Conservation (phyloP, 176 grass and related monocot species). For the Avena atlantica region DNA sequence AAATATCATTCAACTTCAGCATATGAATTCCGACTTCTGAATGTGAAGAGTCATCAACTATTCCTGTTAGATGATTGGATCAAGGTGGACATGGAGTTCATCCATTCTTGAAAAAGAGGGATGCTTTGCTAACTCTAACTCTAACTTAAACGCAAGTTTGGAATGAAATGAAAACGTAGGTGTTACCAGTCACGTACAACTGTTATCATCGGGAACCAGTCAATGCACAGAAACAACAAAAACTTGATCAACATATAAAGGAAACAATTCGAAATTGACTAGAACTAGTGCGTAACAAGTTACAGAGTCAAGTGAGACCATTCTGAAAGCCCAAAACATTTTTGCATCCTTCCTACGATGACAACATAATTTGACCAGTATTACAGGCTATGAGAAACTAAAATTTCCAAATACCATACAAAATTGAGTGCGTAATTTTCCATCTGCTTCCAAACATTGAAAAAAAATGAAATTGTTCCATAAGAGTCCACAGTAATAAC, state of each 20-base stretch:
- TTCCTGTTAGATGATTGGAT: neutral
- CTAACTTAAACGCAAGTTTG: neutral
- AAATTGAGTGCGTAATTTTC: neutral
- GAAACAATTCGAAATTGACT: neutral
- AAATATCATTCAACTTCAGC: neutral
- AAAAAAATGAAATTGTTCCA: neutral
- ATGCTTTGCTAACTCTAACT: neutral
- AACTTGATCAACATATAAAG: neutral
- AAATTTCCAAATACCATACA: neutral
- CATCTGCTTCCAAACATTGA: neutral
- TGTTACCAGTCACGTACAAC: neutral
- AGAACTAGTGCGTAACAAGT: neutral
- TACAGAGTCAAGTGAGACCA: neutral
- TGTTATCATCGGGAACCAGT: neutral
- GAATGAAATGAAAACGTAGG: neutral
- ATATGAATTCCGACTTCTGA: neutral
- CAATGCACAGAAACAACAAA: neutral
- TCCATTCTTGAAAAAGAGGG: neutral
- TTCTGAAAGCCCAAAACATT: constrained; percentile 8
- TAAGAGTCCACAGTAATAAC: neutral
- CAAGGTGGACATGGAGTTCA: neutral
- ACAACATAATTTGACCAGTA: constrained; percentile 8
- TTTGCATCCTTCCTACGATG: neutral
- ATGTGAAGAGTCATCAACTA: too few species aligned
- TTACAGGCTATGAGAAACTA: neutral